Base-by-base conservation (phyloP, 352 stramenopile species). In the Plasmopara halstedii region DNA sequence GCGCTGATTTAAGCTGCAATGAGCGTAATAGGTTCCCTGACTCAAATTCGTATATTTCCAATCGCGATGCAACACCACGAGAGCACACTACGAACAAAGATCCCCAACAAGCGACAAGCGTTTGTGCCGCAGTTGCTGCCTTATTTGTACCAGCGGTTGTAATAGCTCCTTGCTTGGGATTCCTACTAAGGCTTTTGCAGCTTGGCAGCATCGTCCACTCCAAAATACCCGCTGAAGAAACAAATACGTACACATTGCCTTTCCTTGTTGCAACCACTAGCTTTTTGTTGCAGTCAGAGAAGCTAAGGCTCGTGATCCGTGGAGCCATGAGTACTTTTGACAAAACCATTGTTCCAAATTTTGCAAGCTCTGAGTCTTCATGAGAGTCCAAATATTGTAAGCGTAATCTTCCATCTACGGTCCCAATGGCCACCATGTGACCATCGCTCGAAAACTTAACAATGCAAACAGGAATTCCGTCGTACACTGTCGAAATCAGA, bases 241-340 rank as follows among this genome's bases (percentile, higher is more conserved):
- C 18, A 11, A 80, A 63, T 6, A 85, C 64, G 54, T 83, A 83
- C 15, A 84, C 60, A 54, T 84, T 81, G 11, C 76, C 73, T 40
- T 85, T 84, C 27, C 64, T 73, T 2, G 76, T 84, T 8, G 76
- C 59, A 0, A 71, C 60, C 1, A 78, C 52, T 4, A 82, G 51
- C 21, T 51, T 53, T 2, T 45, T 47, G 18, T 42, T 59, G 32
- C 44, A 54, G 1, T 48, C 26, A 2, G 70, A 70, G 33, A 84
- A 88, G 38, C 61, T 64, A 26, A 84, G 46, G 10, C 59, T 67
- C 0, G 76, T 88, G 22, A 85, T 51, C 9, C 76, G 70, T 14
- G 76, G 76, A 7, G 76, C 56, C 3, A 50, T 43, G 2, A 85
- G 48, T 14, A 88, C 67, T 27, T 60, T 61, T 5, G 42, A 57